Conservation (phyloP, 139 green algal genomes). For the Chlamydomonas sphaeroides region DNA sequence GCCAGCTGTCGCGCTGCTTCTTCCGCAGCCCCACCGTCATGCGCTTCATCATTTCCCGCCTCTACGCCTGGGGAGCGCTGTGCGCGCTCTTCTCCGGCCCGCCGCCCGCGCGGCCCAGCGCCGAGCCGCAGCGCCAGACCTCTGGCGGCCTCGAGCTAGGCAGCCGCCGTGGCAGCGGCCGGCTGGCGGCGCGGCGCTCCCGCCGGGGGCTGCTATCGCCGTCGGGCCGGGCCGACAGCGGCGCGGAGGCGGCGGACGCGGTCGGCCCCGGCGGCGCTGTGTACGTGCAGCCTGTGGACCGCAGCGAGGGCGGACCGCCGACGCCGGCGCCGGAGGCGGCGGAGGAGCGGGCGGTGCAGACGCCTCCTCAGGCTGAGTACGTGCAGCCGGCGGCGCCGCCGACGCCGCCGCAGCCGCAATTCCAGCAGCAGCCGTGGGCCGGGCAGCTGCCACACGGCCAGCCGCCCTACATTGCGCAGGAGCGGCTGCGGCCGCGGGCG, state of each 20-base stretch:
- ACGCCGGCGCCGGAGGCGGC: not conserved
- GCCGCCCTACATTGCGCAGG: too few species aligned
- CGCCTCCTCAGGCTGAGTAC: not conserved
- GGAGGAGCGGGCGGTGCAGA: not conserved
- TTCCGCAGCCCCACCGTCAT: conserved; percentile 19
- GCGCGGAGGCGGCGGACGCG: too few species aligned
- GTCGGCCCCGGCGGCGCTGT: too few species aligned
- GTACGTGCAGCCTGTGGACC: not conserved
- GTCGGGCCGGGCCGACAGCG: too few species aligned
- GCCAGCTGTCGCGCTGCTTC: conserved; percentile 32
- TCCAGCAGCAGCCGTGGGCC: too few species aligned
- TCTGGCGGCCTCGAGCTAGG: too few species aligned
- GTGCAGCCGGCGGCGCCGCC: not conserved
- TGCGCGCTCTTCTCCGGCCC: conserved; percentile 6
- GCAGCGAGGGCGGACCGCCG: not conserved
- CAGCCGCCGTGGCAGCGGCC: too few species aligned
- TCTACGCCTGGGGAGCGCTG: conserved; percentile 42
- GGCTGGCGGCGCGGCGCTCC: not conserved
- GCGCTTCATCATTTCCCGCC: conserved; percentile 27
- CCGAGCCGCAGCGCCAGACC: too few species aligned
- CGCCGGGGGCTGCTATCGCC: not conserved
- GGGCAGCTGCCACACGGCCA: too few species aligned
- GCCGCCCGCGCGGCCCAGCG: not conserved
- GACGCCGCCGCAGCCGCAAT: too few species aligned
- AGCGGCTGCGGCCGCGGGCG: too few species aligned